phyloP scores from a whole-genome alignment of 83 land plant species.

The Picea abies region DNA sequence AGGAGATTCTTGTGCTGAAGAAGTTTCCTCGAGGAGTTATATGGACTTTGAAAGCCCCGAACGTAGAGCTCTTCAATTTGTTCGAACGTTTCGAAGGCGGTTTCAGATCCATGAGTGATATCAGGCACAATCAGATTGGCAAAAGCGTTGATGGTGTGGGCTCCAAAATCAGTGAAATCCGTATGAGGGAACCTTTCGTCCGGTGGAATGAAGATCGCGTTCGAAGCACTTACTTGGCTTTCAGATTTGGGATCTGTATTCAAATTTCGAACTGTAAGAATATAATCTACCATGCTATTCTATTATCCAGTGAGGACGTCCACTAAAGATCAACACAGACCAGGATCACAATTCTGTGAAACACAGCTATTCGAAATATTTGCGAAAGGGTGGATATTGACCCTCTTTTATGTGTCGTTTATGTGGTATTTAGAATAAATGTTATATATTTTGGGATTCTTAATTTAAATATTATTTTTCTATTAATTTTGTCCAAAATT shows the following conservation, averaged over 20 bases:
- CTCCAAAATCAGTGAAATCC: neutral
- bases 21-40: neutral
- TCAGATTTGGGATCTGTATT: constrained; percentile 54
- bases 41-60: neutral
- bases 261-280: too few relatives aligned
- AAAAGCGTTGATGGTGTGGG: constrained; percentile 32
- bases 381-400: too few relatives aligned
- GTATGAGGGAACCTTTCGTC: constrained; percentile 12
- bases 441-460: too few relatives aligned
- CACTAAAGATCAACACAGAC: too few relatives aligned
- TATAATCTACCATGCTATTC: too few relatives aligned
- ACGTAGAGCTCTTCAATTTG: neutral
- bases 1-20: neutral
- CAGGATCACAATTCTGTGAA: too few relatives aligned
- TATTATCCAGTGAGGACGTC: too few relatives aligned
- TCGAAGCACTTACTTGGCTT: constrained; percentile 29
- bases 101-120: neutral
- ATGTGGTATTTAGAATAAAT: too few relatives aligned
- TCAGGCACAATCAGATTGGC: constrained; percentile 43
- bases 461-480: too few relatives aligned
- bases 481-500: too few relatives aligned
- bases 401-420: too few relatives aligned
- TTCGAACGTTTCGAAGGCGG: constrained; percentile 16
- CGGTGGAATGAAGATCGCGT: constrained; percentile 41
- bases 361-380: too few relatives aligned